Evolutionary conservation across 2,329 filamentous ascomycete species (phyloP), one percentile per base, ranked within the genome.

Genomic region (Colletotrichum magnum): DNA sequence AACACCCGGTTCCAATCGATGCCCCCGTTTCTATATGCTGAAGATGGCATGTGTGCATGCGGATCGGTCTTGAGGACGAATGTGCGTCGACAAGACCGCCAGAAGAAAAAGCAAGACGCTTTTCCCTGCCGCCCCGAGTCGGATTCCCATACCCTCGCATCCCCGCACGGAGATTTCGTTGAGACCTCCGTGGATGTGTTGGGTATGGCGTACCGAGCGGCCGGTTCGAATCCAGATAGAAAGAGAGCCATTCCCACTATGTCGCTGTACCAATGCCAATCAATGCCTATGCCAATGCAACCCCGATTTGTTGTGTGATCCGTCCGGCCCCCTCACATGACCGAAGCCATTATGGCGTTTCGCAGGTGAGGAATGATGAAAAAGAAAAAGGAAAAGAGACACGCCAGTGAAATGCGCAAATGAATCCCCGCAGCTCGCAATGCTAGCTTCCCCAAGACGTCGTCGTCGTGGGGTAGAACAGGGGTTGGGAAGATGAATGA

Each of bases 271-370:
- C 66, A 61, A 69, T 66, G 56, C 66, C 62, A 52, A 66, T 57
- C 63, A 59, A 69, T 69, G 61, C 66, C 61, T 54, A 59, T 65
- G 51, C 64, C 60, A 58, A 69, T 69, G 66, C 66, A 66, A 66
- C 62, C 66, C 66, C 66, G 9, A 57, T 18, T 61, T 65, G 47
- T 59, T 56, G 32, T 56, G 32, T 66, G 62, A 61, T 48, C 7
- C 18, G 10, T 41, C 47, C 15, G 48, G 39, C 51, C 39, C 58
- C 50, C 43, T 66, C 66, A 66, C 62, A 66, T 69, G 50, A 66
- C 66, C 56, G 56, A 60, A 47, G 52, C 59, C 58, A 36, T 36
- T 36, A 36, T 47, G 52, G 36, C 58, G 58, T 51, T 39, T 57
- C 52, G 58, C 52, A 54, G 9, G 21, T 54, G 48, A 18, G 56